These are phyloP conservation scores for Phytophthora constricta DNA, from an alignment of 352 stramenopile species.

Conservation along the genomic window DNA sequence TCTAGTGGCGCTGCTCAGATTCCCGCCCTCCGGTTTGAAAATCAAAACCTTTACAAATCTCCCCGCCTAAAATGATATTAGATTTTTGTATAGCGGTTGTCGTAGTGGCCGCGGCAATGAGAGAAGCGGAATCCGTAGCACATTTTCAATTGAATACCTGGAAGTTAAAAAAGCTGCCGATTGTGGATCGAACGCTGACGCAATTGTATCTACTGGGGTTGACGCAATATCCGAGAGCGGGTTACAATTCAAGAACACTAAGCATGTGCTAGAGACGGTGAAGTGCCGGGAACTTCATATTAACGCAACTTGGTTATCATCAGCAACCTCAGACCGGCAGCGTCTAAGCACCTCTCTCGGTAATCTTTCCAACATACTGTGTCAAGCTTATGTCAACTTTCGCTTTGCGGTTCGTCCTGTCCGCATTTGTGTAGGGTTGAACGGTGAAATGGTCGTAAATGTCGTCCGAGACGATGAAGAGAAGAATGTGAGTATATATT, in stretches of 20 bases:
- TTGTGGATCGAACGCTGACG: no score
- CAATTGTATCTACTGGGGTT: no score
- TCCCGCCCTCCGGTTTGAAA: no score
- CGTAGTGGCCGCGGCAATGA: no score
- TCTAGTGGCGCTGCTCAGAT: no score
- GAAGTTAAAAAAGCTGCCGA: background rate
- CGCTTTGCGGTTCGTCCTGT: slow-evolving; percentile 1
- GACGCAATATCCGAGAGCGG: no score
- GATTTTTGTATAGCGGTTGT: no score
- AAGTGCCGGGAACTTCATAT: background rate
- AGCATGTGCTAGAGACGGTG: background rate
- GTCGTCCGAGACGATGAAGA: slow-evolving; percentile 41
- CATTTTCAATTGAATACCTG: background rate
- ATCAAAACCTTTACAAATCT: no score
- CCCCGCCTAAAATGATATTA: no score
- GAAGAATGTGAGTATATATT: slow-evolving; percentile 13
- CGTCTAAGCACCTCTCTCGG: background rate
- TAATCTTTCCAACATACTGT: slow-evolving; percentile 15
- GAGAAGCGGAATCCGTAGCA: no score
- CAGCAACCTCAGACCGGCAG: background rate
- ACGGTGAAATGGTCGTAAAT: slow-evolving; percentile 31
- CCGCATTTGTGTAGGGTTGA: slow-evolving; percentile 26
- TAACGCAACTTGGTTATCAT: background rate
- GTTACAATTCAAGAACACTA: no score
- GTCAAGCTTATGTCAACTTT: slow-evolving; percentile 15